These are phyloP conservation scores for Tolypocladium album DNA, from an alignment of 2,329 filamentous ascomycete species.

Conservation along the genomic window DNA sequence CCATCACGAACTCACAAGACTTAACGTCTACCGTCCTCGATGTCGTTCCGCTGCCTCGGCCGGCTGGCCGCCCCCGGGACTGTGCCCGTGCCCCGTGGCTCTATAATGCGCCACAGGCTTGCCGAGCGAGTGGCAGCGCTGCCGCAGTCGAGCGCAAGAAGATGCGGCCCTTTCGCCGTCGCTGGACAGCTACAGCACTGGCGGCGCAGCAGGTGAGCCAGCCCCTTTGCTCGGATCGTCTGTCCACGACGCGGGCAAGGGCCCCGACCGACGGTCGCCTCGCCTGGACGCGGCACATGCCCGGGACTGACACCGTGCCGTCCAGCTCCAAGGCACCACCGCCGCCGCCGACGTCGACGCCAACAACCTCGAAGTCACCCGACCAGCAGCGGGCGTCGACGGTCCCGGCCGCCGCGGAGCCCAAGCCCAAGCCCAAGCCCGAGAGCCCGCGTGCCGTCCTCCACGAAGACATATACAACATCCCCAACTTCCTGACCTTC, in stretches of 20 bases:
- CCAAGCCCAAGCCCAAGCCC: neutral
- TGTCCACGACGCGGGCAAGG: neutral
- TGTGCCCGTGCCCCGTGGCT: neutral
- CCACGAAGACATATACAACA: slow-evolving; percentile 89
- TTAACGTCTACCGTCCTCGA: neutral
- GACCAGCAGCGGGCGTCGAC: neutral
- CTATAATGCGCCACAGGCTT: neutral
- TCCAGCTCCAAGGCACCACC: neutral
- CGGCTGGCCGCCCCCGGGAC: neutral
- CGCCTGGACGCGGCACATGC: neutral
- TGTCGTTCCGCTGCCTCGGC: neutral
- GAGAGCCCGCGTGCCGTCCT: slow-evolving; percentile 2
- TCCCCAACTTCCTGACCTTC: slow-evolving; percentile 90
- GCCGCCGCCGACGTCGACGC: neutral
- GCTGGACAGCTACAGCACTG: neutral
- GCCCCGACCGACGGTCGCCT: neutral
- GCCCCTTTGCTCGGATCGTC: neutral
- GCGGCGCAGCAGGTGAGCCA: neutral
- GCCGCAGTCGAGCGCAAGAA: neutral
- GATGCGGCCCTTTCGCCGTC: neutral
- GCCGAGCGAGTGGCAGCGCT: neutral
- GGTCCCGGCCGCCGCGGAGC: neutral
- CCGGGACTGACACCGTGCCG: neutral
- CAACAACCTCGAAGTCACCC: neutral
- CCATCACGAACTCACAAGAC: neutral